Conservation (phyloP, 1,284 basidiomycete genomes). For the Sparassis latifolia region DNA sequence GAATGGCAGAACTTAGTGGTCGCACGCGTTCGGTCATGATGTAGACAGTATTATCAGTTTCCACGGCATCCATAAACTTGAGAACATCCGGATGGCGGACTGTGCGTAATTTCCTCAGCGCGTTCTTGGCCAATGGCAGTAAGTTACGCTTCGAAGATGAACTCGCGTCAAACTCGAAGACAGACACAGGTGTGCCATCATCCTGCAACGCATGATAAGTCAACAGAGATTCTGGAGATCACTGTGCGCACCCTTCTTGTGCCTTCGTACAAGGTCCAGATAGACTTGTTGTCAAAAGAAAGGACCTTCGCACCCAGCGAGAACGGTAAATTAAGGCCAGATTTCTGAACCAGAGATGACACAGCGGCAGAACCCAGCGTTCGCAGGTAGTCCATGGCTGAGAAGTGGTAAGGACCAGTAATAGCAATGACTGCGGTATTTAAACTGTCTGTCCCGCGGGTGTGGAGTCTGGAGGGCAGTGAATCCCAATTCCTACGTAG, state of each 20-base stretch:
- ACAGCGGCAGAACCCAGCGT: conserved; percentile 83
- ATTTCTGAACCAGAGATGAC: conserved; percentile 83
- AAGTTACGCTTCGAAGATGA: conserved; percentile 50
- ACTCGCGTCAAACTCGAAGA: conserved; percentile 85
- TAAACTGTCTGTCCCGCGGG: neutral
- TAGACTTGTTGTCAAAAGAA: conserved; percentile 57
- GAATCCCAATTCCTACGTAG: too few species aligned
- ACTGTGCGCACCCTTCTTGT: conserved; percentile 67
- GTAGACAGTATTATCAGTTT: conserved; percentile 83
- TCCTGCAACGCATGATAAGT: conserved; percentile 49
- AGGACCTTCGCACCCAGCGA: conserved; percentile 73
- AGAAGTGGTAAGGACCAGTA: neutral
- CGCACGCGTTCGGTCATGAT: conserved; percentile 93
- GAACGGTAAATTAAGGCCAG: conserved; percentile 86
- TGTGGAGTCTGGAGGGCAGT: neutral
- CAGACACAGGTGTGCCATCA: conserved; percentile 76
- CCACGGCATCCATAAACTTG: conserved; percentile 90
- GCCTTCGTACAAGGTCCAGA: conserved; percentile 87
- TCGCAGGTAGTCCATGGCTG: conserved; percentile 76
- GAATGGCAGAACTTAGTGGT: conserved; percentile 65
- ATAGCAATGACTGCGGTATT: neutral
- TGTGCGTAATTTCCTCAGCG: conserved; percentile 85
- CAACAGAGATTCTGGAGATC: neutral
- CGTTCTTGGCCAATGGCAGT: conserved; percentile 83
- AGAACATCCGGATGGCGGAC: conserved; percentile 94